Evolutionary conservation across 2,329 filamentous ascomycete species (phyloP).

Genomic region (Talaromyces sp.): DNA sequence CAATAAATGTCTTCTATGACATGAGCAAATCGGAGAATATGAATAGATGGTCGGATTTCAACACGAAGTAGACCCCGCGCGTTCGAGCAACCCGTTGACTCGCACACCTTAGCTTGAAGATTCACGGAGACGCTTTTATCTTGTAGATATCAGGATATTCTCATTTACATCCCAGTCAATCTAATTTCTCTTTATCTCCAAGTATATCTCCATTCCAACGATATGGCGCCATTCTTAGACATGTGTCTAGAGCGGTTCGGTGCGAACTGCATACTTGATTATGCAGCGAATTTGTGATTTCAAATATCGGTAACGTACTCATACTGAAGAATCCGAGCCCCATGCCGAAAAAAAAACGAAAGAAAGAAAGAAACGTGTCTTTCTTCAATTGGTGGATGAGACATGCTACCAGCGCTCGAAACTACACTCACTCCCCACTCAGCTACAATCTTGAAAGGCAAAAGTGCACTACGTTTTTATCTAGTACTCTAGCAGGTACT

Average conservation of each 20-base stretch:
- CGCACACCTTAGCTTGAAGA: neutral
- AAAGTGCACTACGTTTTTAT: too few relatives aligned
- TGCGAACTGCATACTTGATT: neutral
- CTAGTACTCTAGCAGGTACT: too few relatives aligned
- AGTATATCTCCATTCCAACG: neutral
- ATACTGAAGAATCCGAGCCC: too few relatives aligned
- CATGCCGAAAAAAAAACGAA: too few relatives aligned
- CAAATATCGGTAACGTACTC: neutral
- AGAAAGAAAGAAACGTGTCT: too few relatives aligned
- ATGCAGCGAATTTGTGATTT: neutral
- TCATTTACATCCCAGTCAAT: neutral
- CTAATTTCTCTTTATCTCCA: neutral
- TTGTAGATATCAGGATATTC: neutral
- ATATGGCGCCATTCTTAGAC: neutral
- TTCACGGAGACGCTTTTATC: neutral
- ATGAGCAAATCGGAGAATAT: neutral
- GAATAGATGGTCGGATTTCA: neutral
- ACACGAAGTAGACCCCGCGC: neutral
- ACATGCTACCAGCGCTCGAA: too few relatives aligned
- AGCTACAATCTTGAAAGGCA: too few relatives aligned
- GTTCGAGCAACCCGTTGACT: neutral
- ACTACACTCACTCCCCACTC: too few relatives aligned
- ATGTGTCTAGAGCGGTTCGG: neutral
- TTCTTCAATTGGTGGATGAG: too few relatives aligned
- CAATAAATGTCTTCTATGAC: neutral